Conservation (phyloP, 257 asterid genomes). For the Gentiana macrophylla region DNA sequence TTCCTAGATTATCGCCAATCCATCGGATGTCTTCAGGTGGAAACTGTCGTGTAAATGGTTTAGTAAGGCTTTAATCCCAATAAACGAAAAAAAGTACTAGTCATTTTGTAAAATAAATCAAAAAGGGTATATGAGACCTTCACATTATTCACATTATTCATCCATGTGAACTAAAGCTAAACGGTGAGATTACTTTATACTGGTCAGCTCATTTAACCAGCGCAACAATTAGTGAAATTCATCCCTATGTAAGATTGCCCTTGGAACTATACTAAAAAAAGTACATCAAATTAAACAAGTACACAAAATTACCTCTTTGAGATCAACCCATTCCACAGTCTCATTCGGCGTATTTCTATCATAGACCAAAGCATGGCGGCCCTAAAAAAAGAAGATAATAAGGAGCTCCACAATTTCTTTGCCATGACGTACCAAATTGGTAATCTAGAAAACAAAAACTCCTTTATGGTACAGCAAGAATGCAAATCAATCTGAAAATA, state of each 20-base stretch:
- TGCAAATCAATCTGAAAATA: not conserved
- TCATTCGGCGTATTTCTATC: constrained; percentile 60
- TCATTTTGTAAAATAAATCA: too few species aligned
- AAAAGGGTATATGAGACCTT: too few species aligned
- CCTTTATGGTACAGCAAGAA: not conserved
- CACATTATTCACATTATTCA: too few species aligned
- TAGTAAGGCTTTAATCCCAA: too few species aligned
- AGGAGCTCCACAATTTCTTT: constrained; percentile 1
- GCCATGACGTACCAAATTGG: not conserved
- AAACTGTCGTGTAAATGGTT: constrained; percentile 31
- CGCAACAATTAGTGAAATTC: too few species aligned
- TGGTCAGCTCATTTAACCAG: not conserved
- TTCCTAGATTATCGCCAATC: constrained; percentile 80
- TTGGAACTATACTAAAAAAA: not conserved
- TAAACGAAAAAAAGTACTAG: too few species aligned
- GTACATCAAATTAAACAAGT: constrained; percentile 3
- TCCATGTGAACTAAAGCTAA: not conserved
- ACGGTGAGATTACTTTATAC: not conserved
- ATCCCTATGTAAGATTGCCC: too few species aligned
- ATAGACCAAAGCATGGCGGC: constrained; percentile 85
- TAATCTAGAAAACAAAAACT: not conserved
- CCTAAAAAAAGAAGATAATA: constrained; percentile 36
- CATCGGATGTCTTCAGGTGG: constrained; percentile 82
- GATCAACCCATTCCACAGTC: constrained; percentile 77
- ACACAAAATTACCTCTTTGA: constrained; percentile 60